A percentile compares a stretch with the other conserved stretches of the same genome.
These are phyloP conservation scores for Phytopythium montanum DNA, from an alignment of 352 stramenopile species.

Conservation along the genomic window DNA sequence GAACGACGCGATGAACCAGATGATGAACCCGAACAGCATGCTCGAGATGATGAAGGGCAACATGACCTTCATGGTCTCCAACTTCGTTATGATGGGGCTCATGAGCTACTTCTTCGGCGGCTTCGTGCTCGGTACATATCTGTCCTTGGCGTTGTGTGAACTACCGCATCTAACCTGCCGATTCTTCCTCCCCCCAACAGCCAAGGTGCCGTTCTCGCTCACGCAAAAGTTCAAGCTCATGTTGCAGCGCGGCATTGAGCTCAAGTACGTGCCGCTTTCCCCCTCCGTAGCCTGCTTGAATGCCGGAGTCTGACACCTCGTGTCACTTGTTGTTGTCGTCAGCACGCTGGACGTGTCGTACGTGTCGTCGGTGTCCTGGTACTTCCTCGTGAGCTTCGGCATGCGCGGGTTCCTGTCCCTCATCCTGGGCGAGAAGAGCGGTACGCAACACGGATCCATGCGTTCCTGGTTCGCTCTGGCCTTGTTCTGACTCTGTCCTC, in stretches of 20 bases:
- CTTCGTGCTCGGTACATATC: slow-evolving; percentile 90
- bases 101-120: slow-evolving; percentile 99
- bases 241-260: slow-evolving; percentile 96
- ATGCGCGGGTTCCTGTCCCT: slow-evolving; percentile 96
- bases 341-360: slow-evolving; percentile 97
- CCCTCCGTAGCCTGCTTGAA: background rate
- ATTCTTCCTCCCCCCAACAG: slow-evolving; percentile 21
- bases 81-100: slow-evolving; percentile 99
- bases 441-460: slow-evolving; percentile 22
- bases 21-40: slow-evolving; percentile 96
- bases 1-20: slow-evolving; percentile 90
- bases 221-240: slow-evolving; percentile 98
- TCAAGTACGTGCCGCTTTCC: slow-evolving; percentile 57
- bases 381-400: slow-evolving; percentile 99
- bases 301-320: slow-evolving; percentile 3
- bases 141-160: background rate
- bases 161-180: background rate
- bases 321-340: background rate
- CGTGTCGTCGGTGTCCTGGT: slow-evolving; percentile 97
- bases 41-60: slow-evolving; percentile 99
- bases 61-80: slow-evolving; percentile 98
- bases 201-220: slow-evolving; percentile 97
- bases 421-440: slow-evolving; percentile 91
- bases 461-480: background rate
- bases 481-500: background rate